phyloP scores from a whole-genome alignment of 768 basidiomycete species.

The Pholiota microspora region DNA sequence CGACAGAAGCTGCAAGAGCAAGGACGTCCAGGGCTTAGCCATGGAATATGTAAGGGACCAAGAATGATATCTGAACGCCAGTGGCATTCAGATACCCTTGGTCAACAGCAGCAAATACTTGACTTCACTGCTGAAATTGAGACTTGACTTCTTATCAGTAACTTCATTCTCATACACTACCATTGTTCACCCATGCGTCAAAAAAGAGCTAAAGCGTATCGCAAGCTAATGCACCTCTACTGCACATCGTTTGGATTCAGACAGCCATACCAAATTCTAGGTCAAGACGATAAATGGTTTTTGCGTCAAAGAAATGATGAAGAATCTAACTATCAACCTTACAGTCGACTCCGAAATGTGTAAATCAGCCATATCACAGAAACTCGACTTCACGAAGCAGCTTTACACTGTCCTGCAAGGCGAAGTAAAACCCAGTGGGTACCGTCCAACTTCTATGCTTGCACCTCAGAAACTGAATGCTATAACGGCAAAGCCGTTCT shows the following conservation, averaged over 20 bases:
- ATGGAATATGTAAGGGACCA: constrained; percentile 12
- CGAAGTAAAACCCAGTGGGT: constrained; percentile 87
- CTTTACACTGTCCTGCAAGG: constrained; percentile 80
- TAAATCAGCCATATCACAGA: constrained; percentile 60
- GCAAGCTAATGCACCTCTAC: constrained; percentile 92
- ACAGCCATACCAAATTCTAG: constrained; percentile 90
- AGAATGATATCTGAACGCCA: not conserved
- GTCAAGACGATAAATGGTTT: constrained; percentile 51
- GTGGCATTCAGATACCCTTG: not conserved
- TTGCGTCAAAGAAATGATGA: not conserved
- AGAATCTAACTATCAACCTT: constrained; percentile 7
- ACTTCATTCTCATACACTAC: not conserved
- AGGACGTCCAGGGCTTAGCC: constrained; percentile 20
- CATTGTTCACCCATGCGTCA: constrained; percentile 77
- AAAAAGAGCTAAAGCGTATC: constrained; percentile 92
- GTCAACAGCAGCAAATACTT: constrained; percentile 20
- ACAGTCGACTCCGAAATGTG: constrained; percentile 88
- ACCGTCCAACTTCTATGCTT: not conserved
- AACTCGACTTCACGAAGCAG: constrained; percentile 77
- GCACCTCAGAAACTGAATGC: constrained; percentile 19
- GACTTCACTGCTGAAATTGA: not conserved
- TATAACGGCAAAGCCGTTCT: constrained; percentile 43
- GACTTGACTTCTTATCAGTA: no score
- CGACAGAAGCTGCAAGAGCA: constrained; percentile 26
- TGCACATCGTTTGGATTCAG: constrained; percentile 85